These are phyloP conservation scores for Ganoderma boninense DNA, from an alignment of 1,284 basidiomycete species.

Conservation along the genomic window DNA sequence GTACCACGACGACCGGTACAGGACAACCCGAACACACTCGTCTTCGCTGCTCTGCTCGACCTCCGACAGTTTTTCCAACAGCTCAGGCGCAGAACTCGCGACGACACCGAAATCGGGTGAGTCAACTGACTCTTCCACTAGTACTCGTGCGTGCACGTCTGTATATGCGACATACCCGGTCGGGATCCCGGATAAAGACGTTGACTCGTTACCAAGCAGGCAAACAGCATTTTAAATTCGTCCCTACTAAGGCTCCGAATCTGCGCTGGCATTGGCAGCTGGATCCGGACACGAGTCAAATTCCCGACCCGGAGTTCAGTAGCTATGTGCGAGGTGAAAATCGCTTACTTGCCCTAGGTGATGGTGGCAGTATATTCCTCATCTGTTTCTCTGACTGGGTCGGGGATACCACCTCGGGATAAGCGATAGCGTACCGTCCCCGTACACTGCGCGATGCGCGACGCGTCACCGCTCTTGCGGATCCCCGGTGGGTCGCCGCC, in stretches of 20 bases:
- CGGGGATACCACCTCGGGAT: too few species aligned
- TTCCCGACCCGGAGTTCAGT: background rate
- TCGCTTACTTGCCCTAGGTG: background rate
- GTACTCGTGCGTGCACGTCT: background rate
- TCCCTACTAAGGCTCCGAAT: background rate
- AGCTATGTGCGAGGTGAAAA: too few species aligned
- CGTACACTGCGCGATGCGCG: too few species aligned
- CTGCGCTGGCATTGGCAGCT: too few species aligned
- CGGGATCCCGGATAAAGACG: too few species aligned
- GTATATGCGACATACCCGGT: too few species aligned
- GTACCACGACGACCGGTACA: too few species aligned
- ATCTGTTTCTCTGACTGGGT: background rate
- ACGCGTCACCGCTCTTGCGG: background rate
- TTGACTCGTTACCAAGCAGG: too few species aligned
- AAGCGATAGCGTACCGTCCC: too few species aligned
- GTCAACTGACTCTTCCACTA: background rate
- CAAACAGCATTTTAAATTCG: background rate
- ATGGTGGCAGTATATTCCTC: background rate
- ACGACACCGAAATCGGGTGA: background rate
- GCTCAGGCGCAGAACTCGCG: background rate
- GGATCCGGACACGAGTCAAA: background rate
- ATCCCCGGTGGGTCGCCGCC: background rate
- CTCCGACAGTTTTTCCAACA: too few species aligned
- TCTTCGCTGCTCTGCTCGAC: too few species aligned
- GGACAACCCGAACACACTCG: too few species aligned